phyloP scores from a whole-genome alignment of 441 rosid genomes.

The Theobroma grandiflorum region DNA sequence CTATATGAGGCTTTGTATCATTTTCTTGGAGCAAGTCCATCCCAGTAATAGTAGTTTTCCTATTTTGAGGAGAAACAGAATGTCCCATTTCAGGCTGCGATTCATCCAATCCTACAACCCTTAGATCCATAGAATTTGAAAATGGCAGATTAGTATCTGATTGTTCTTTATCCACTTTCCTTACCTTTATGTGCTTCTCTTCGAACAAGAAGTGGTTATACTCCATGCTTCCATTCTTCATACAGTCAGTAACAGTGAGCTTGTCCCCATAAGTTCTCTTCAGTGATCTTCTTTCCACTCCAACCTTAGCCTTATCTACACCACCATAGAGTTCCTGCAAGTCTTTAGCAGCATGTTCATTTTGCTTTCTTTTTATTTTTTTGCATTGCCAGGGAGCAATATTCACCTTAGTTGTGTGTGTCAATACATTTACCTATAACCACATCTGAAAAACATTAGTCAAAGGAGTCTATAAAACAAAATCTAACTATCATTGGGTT shows the following conservation, averaged over 20 bases:
- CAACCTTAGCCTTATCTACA: neutral
- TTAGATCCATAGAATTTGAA: slow-evolving; percentile 12
- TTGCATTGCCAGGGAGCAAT: slow-evolving; percentile 35
- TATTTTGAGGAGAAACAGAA: neutral
- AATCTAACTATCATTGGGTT: slow-evolving; percentile 9
- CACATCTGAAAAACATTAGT: neutral
- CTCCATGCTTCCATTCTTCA: slow-evolving; percentile 14
- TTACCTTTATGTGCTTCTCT: slow-evolving; percentile 19
- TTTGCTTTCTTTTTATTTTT: slow-evolving; percentile 35
- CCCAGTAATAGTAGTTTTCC: slow-evolving; percentile 5
- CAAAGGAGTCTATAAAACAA: neutral
- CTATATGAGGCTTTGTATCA: neutral
- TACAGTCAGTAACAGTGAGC: slow-evolving; percentile 1
- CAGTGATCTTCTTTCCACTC: neutral
- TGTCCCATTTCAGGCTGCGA: slow-evolving; percentile 5
- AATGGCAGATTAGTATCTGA: slow-evolving; percentile 12
- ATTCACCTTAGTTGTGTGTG: slow-evolving; percentile 47
- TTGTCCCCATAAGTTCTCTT: slow-evolving; percentile 12
- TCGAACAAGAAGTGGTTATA: neutral
- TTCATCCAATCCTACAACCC: slow-evolving; percentile 14
- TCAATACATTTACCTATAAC: slow-evolving; percentile 48
- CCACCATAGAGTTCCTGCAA: slow-evolving; percentile 25
- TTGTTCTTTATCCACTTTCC: slow-evolving; percentile 23
- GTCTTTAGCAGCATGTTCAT: slow-evolving; percentile 34
- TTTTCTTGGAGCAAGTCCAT: slow-evolving; percentile 2